These are phyloP conservation scores for Cunninghamia lanceolata DNA, from an alignment of 75 land plant genomes.

Conservation along the genomic window DNA sequence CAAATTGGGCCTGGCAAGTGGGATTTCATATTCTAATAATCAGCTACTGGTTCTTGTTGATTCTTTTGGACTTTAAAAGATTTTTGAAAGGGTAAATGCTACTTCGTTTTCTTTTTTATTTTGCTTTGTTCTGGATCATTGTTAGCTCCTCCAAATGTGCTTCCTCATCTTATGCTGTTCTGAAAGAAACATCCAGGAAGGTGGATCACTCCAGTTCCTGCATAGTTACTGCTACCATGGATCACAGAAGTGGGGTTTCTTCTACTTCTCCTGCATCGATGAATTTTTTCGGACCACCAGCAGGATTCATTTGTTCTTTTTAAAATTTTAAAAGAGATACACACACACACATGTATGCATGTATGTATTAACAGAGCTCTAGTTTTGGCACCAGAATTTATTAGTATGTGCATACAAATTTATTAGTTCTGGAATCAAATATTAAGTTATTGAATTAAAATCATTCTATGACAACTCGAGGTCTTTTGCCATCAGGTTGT, in stretches of 20 bases:
- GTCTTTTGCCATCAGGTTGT: slow-evolving; percentile 46
- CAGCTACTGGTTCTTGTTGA: neutral
- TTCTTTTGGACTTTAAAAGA: neutral
- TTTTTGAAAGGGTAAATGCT: neutral
- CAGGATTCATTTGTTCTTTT: neutral
- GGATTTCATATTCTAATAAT: too few species aligned
- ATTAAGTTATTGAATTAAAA: neutral
- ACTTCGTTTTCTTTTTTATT: neutral
- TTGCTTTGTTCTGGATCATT: neutral
- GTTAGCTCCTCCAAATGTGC: neutral
- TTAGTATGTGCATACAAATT: neutral
- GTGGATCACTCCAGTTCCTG: neutral
- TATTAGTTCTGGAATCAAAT: neutral
- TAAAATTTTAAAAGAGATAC: neutral
- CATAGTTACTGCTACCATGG: neutral
- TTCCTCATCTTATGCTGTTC: neutral
- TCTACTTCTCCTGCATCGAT: neutral
- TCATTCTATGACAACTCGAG: neutral
- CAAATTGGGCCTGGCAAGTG: too few species aligned
- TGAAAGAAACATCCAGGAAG: neutral
- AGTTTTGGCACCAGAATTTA: neutral
- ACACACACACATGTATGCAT: too few species aligned
- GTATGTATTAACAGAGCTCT: neutral
- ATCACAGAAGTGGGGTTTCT: neutral
- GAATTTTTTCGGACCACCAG: neutral